These are phyloP conservation scores for Mucor circinelloides DNA, from an alignment of 371 early-diverging fungal species.

Conservation along the genomic window DNA sequence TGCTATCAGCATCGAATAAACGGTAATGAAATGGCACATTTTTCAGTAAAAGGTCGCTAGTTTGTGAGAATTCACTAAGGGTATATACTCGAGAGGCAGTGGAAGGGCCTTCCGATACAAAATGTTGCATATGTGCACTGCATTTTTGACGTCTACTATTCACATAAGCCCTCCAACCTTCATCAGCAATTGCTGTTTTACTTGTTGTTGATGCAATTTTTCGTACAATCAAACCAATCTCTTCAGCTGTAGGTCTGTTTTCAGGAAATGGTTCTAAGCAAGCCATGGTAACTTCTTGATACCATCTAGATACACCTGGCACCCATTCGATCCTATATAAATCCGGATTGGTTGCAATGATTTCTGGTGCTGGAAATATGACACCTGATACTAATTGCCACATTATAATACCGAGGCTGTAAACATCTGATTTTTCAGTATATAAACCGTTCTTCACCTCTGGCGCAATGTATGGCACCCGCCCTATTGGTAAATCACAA, in stretches of 20 bases:
- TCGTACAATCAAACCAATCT: slow-evolving; percentile 28
- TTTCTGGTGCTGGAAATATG: slow-evolving; percentile 42
- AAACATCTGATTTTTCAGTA: slow-evolving; percentile 43
- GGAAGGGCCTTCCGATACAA: background rate
- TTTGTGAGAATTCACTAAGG: slow-evolving; percentile 13
- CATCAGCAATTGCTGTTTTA: slow-evolving; percentile 8
- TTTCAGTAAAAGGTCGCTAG: slow-evolving; percentile 6
- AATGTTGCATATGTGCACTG: slow-evolving; percentile 5
- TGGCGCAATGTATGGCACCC: slow-evolving; percentile 62
- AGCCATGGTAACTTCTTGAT: slow-evolving; percentile 9
- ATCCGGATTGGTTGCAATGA: slow-evolving; percentile 27
- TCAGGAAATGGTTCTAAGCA: slow-evolving; percentile 14
- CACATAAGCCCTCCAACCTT: slow-evolving; percentile 18
- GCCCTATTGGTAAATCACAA: background rate
- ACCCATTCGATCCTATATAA: slow-evolving; percentile 39
- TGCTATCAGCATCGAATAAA: slow-evolving; percentile 16
- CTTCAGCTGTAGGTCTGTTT: slow-evolving; percentile 19
- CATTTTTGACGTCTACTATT: slow-evolving; percentile 13
- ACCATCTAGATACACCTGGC: slow-evolving; percentile 4
- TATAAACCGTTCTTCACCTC: slow-evolving; percentile 46
- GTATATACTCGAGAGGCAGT: slow-evolving; percentile 23
- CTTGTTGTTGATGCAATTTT: slow-evolving; percentile 50
- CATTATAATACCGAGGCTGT: slow-evolving; percentile 43
- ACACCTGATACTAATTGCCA: slow-evolving; percentile 52
- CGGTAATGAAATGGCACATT: slow-evolving; percentile 19